A percentile compares a stretch with the other conserved stretches of the same genome.
Evolutionary conservation across 176 grass and related monocot species (phyloP).

Genomic region (Lolium multiflorum): DNA sequence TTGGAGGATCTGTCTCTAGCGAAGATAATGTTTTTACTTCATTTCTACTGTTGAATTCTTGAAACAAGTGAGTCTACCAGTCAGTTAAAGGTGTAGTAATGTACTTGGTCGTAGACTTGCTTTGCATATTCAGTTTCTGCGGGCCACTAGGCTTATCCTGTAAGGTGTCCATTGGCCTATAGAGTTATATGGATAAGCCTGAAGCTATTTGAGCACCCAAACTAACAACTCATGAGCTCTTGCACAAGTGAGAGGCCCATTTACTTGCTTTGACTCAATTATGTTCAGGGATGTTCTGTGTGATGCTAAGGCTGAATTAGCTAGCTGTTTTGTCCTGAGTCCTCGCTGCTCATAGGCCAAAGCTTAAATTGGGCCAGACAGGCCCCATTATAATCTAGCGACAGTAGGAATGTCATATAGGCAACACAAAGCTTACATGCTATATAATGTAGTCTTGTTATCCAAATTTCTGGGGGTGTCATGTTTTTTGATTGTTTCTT

Average conservation of each 20-base stretch:
- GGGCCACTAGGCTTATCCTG: not conserved
- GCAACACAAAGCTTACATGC: not conserved
- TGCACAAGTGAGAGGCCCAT: conserved; percentile 8
- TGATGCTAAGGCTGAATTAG: not conserved
- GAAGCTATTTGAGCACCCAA: conserved; percentile 15
- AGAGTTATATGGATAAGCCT: not conserved
- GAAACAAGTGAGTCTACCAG: not conserved
- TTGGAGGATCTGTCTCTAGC: not conserved
- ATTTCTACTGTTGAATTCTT: not conserved
- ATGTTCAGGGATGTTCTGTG: not conserved
- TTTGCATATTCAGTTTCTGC: conserved; percentile 13
- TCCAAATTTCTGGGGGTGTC: conserved; percentile 4
- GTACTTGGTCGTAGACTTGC: not conserved
- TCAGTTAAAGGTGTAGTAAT: not conserved
- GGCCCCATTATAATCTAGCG: not conserved
- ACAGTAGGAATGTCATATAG: not conserved
- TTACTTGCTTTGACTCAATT: not conserved
- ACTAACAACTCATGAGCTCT: not conserved
- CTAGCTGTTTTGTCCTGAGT: conserved; percentile 28
- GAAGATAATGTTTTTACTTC: not conserved
- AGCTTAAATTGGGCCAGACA: conserved; percentile 15
- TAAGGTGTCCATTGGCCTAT: not conserved
- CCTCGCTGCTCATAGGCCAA: conserved; percentile 4
- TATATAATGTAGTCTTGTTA: not conserved
- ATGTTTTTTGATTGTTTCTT: not conserved